Evolutionary conservation across 345 rosid species (phyloP).

Genomic region (Rhodomyrtus tomentosa): DNA sequence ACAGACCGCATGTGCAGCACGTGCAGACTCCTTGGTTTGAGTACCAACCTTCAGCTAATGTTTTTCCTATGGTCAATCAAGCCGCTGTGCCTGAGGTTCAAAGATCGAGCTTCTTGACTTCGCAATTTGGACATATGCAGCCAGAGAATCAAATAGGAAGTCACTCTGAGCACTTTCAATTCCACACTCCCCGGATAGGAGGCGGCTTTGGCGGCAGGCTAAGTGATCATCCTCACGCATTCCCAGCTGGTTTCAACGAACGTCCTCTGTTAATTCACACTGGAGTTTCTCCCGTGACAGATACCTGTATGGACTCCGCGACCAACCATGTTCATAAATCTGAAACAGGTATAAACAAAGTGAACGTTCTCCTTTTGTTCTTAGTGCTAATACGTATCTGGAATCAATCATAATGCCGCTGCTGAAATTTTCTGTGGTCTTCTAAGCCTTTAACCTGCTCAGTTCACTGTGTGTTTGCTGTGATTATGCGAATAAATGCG

Average conservation of each 20-base stretch:
- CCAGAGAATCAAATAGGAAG: not conserved
- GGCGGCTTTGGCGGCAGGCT: not conserved
- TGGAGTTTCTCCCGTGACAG: not conserved
- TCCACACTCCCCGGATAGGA: not conserved
- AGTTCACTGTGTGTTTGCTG: not conserved
- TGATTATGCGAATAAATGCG: not conserved
- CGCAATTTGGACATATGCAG: not conserved
- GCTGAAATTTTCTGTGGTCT: not conserved
- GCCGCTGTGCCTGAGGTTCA: not conserved
- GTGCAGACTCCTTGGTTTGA: not conserved
- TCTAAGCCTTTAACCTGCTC: not conserved
- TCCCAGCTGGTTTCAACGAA: not conserved
- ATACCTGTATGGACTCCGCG: not conserved
- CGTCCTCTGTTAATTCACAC: not conserved
- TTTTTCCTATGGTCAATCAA: not conserved
- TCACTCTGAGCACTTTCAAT: not conserved
- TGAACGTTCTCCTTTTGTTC: not conserved
- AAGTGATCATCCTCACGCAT: not conserved
- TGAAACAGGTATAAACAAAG: not conserved
- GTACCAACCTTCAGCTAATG: not conserved
- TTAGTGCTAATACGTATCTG: not conserved
- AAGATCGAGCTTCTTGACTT: not conserved
- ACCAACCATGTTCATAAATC: not conserved
- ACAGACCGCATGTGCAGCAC: not conserved
- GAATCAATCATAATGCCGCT: not conserved